Evolutionary conservation across 2,329 filamentous ascomycete species (phyloP), one percentile per base, ranked within the genome.

Genomic region (Fusarium sacchari): DNA sequence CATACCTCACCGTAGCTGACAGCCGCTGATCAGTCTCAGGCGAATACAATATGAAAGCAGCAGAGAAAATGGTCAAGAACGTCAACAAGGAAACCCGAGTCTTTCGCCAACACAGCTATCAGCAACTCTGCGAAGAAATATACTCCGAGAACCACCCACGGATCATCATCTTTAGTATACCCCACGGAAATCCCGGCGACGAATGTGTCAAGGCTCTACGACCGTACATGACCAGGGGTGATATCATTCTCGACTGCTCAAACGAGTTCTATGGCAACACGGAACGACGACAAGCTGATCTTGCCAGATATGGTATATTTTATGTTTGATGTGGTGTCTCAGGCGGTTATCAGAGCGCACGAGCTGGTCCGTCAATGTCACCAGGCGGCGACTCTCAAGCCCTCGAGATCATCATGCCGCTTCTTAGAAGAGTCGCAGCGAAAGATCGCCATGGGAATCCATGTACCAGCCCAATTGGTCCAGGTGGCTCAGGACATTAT

Each of bases 201-300:
- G 20, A 66, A 8, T 67, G 52, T 6, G 52, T 66, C 10, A 28
- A 53, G 14, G 44, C 36, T 22, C 14, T 67, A 0, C 64, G 44
- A 12, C 64, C 34, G 8, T 13, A 46, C 6, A 20, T 66, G 17
- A 22, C 47, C 0, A 59, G 46, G 15, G 44, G 61, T 1, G 61
- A 67, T 36, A 66, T 67, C 2, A 47, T 67, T 47, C 52, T 67
- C 2, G 64, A 60, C 11, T 60, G 64, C 3, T 66, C 61, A 3
- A 66, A 66, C 3, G 52, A 67, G 10, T 53, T 66, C 6, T 66
- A 66, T 11, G 61, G 24, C 9, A 67, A 67, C 30, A 67, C 64
- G 3, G 64, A 66, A 37, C 34, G 22, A 1, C 52, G 64, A 5
- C 60, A 67, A 18, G 22, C 17, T 1, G 61, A 60, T 2, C 64